Base-by-base conservation (phyloP, 345 rosid species). In the Pistacia atlantica region DNA sequence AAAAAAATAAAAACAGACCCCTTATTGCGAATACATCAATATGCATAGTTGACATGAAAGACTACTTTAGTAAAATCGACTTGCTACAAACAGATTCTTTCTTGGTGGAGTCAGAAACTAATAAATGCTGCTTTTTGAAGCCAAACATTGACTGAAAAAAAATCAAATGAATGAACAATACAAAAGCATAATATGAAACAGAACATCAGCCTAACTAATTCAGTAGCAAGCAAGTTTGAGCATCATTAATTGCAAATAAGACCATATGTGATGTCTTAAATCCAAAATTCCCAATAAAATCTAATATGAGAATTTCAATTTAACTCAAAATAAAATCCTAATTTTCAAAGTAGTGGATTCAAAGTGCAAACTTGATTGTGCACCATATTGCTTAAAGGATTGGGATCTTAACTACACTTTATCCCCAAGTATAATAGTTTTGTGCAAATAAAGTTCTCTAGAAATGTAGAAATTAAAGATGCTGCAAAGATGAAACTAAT, bases 341-440 rank as follows among this genome's bases (percentile, higher is more conserved):
- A 72, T 12, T 64, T 75, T 75, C 69, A 70, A 65, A 70, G 64
- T 59, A 75, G 25, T 25, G 0, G 25, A 25, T 25, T 25, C 25
- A 25, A 25, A 25, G 25, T 1, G 25, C 25, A 25, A 25, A 25
- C 25, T 1, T 25, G 25, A 25, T 25, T 25, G 25, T 25, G 25
- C 25, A 25, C 25, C 25, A 25, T 25, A 25, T 25, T 1, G 1
- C 25, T 25, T 25, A 25, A 25, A 25, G 25, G 25, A 25, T 25
- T 25, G 1, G 25, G 25, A 25, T 25, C 25, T 25, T 25, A 25
- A 25, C 25, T 25, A 25, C 25, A 25, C 25, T 25, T 25, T 25
- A 25, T 25, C 25, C 25, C 25, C 25, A 0, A 25, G 25, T 25
- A 25, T 25, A 25, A 25, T 25, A 25, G 25, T 25, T 25, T 25